Evolutionary conservation across 192 early-diverging fungal species (phyloP).

Genomic region (Anaeromyces robustus): DNA sequence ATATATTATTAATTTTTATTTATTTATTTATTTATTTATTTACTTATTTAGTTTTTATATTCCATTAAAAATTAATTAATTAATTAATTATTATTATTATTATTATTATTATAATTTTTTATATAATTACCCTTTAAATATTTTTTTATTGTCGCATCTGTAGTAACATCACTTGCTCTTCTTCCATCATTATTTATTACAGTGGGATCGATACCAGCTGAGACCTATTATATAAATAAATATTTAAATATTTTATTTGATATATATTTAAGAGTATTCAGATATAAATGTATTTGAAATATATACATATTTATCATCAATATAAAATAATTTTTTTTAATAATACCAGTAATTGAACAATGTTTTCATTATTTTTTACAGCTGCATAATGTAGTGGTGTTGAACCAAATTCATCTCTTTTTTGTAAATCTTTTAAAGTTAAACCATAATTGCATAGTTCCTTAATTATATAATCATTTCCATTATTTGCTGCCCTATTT

Average conservation of each 20-base stretch:
- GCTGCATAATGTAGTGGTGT: neutral
- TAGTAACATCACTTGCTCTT: neutral
- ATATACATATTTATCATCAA: too few relatives aligned
- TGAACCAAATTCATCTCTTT: neutral
- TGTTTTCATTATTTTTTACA: neutral
- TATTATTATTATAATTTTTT: too few relatives aligned
- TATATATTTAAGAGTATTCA: too few relatives aligned
- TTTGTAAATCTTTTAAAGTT: neutral
- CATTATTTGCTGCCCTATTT: neutral
- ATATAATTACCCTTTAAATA: neutral
- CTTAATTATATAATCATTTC: neutral
- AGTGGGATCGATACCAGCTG: neutral
- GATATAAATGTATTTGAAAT: too few relatives aligned
- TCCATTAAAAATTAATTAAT: too few relatives aligned
- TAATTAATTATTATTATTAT: too few relatives aligned
- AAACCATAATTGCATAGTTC: neutral
- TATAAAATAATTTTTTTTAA: too few relatives aligned
- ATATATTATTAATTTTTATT: too few relatives aligned
- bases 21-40: too few relatives aligned
- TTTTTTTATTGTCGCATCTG: neutral
- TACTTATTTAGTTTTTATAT: too few relatives aligned
- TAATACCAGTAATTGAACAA: neutral
- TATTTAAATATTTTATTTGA: too few relatives aligned
- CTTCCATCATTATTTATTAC: neutral
- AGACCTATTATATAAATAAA: neutral